A percentile compares a stretch with the other conserved stretches of the same genome.
phyloP scores from a whole-genome alignment of 305 asterid species.

The Fraxinus sp. region DNA sequence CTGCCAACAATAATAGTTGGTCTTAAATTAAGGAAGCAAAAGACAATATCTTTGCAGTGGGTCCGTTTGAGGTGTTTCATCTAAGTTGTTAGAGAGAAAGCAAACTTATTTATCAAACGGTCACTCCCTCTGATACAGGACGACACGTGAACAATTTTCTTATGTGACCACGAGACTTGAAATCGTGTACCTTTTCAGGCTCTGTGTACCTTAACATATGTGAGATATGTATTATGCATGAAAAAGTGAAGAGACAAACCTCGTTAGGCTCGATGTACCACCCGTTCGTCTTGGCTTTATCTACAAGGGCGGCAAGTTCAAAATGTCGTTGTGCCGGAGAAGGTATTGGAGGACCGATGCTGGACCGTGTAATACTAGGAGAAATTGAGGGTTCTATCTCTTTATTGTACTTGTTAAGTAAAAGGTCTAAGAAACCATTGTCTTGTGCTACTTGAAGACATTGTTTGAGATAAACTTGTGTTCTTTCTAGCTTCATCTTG shows the following conservation, averaged over 20 bases:
- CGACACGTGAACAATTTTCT: not conserved
- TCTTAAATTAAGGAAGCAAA: not conserved
- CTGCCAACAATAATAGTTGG: not conserved
- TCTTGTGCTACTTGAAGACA: slow-evolving; percentile 76
- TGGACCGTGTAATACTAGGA: slow-evolving; percentile 18
- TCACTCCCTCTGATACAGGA: not conserved
- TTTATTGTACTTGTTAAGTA: slow-evolving; percentile 42
- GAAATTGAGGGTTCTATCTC: slow-evolving; percentile 27
- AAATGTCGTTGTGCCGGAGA: slow-evolving; percentile 31
- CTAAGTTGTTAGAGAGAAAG: too few relatives aligned
- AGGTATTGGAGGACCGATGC: slow-evolving; percentile 24
- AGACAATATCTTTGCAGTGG: not conserved
- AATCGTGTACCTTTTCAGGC: not conserved
- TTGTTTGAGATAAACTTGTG: slow-evolving; percentile 49
- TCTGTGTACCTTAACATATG: not conserved
- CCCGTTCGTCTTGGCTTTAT: slow-evolving; percentile 57
- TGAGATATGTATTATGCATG: not conserved
- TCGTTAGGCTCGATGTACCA: slow-evolving; percentile 69
- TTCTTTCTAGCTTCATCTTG: slow-evolving; percentile 50
- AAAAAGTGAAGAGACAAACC: slow-evolving; percentile 31
- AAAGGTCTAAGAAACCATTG: slow-evolving; percentile 59
- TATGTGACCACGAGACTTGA: not conserved
- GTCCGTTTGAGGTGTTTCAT: not conserved
- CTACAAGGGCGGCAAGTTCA: slow-evolving; percentile 39
- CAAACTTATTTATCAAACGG: too few relatives aligned